Percentiles rank a stretch among this genome's conserved stretches.
These are phyloP conservation scores for Nothopassalora personata DNA, from an alignment of 2,329 filamentous ascomycete genomes.

Conservation along the genomic window DNA sequence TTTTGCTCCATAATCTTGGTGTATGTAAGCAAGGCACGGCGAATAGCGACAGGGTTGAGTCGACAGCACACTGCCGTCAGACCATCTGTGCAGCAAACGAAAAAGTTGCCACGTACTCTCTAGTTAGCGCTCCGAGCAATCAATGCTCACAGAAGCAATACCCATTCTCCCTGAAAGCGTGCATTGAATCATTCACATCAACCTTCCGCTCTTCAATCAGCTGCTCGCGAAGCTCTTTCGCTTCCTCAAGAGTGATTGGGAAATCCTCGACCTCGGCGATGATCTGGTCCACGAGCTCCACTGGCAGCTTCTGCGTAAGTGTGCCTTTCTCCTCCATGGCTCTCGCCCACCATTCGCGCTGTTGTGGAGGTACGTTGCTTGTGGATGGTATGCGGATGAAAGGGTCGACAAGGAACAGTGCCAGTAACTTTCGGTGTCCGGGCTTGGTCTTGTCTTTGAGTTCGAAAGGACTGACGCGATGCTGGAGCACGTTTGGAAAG, in stretches of 20 bases:
- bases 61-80: too few relatives aligned
- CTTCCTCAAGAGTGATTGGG: constrained; percentile 25
- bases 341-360: constrained; percentile 39
- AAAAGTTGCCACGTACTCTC: too few relatives aligned
- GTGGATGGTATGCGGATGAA: constrained; percentile 47
- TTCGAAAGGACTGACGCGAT: constrained; percentile 47
- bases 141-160: constrained; percentile 5
- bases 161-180: background rate
- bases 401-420: constrained; percentile 56
- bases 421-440: constrained; percentile 53
- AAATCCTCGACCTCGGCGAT: constrained; percentile 23
- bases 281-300: constrained; percentile 25
- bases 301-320: constrained; percentile 16
- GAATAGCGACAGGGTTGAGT: too few relatives aligned
- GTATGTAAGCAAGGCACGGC: too few relatives aligned
- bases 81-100: too few relatives aligned
- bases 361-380: constrained; percentile 48
- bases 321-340: constrained; percentile 13
- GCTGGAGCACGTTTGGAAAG: constrained; percentile 52
- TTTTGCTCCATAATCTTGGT: too few relatives aligned
- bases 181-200: background rate
- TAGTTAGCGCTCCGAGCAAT: background rate
- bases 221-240: constrained; percentile 21
- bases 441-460: constrained; percentile 47
- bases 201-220: constrained; percentile 27